Base-by-base conservation (phyloP, 129 eudicot species). In the Cynara cardunculus region DNA sequence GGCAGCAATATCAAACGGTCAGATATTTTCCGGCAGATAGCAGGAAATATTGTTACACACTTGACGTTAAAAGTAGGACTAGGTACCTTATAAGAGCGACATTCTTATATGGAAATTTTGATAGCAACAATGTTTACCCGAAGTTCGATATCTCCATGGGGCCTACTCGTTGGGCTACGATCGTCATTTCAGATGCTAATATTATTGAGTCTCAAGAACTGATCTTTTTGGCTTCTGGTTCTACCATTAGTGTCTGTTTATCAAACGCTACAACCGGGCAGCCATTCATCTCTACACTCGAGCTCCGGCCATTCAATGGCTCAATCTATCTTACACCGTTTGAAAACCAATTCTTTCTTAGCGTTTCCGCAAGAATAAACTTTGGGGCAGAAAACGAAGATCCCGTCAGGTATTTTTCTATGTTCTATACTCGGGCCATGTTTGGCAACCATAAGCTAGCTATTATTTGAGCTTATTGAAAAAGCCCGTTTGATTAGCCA, bases 261-360 rank as follows among this genome's bases (percentile, higher is more conserved):
- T 95, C 99, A 69, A 95, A 95, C 85, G 99, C 99, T 22, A 89
- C 99, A 25, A 95, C 99, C 1, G 99, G 99, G 34, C 88, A 84
- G 61, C 99, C 97, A 2, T 95, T 95, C 69, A 95, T 95, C 25
- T 95, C 99, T 8, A 95, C 97, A 11, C 97, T 95, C 26, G 99
- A 95, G 86, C 97, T 95, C 37, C 85, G 99, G n/a, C 93, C 89
- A 19, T 95, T 95, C 78, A 95, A 92, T 61, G 97, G 97, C 28
- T 92, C 99, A 7, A 66, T 90, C n/a, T 95, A 95, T 73, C 81
- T 73, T 70, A 90, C 97, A 25, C 74, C 86, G 3, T 95, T 77
- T 83, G 99, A 95, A 85, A 90, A 89, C 78, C 90, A 92, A 32
- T 92, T 83, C 72, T 95, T 74, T 80, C 85, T 95, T 19, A 92